phyloP scores from a whole-genome alignment of 1,284 basidiomycete species.

The Chondrostereum purpureum region DNA sequence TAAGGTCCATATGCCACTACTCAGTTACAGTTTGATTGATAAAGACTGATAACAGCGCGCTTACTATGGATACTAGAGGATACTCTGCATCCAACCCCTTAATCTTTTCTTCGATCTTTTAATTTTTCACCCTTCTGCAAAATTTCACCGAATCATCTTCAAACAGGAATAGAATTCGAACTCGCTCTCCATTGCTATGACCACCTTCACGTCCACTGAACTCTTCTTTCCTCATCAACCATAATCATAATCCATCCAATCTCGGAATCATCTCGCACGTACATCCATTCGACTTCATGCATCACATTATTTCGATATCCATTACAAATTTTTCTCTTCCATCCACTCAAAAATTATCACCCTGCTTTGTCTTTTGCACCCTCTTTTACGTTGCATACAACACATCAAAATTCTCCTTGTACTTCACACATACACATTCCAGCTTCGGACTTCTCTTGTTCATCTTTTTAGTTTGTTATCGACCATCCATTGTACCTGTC shows the following conservation, averaged over 20 bases:
- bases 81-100: conserved; percentile 5
- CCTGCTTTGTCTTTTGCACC: background rate
- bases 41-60: conserved; percentile 27
- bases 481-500: background rate
- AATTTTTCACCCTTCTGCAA: background rate
- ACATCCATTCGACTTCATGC: background rate
- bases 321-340: background rate
- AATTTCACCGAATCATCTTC: too few species aligned
- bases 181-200: background rate
- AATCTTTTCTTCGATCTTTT: background rate
- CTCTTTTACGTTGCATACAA: background rate
- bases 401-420: background rate
- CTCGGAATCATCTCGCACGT: background rate
- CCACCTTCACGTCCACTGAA: background rate
- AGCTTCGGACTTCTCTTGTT: background rate
- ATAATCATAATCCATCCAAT: background rate
- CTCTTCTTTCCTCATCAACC: background rate
- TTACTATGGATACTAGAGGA: conserved; percentile 37
- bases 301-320: background rate
- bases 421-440: background rate
- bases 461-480: background rate
- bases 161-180: background rate
- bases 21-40: background rate
- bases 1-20: conserved; percentile 8
- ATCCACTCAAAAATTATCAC: background rate